Base-by-base conservation (phyloP, 23 red algal genomes). In the Agarophyton chilense region DNA sequence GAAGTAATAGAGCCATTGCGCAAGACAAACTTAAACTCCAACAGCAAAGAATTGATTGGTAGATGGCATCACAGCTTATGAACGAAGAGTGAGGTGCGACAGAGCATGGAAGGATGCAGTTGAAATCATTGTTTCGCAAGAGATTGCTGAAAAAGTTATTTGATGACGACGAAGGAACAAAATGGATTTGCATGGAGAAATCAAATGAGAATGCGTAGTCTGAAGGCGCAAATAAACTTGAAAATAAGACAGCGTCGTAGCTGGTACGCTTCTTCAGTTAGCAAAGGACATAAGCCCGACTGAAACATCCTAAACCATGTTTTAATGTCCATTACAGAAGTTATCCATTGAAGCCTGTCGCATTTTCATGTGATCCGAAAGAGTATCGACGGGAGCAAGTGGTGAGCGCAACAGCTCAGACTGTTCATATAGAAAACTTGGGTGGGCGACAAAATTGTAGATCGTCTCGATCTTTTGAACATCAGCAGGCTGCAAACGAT, bases 381-480 rank as follows among this genome's bases (percentile, higher is more conserved):
- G 32, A 24, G 18, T 22, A 17, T 77, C 45, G 16, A 52, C 26
- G 19, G 41, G 43, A 33, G n/a, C 40, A 29, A 49, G 43, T 0
- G 19, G n/a, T 19, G 45, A 28, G n/a, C 16, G 1, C 38, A 38
- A 77, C 32, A 53, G 14, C 32, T 40, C 45, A 43, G 13, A 38
- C 32, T 77, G 72, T 16, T 77, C 72, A 53, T 77, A 77, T 7
- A 38, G 47, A 53, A 3, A 77, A n/a, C 51, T 47, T 8, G 43
- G 72, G 18, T 77, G 33, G 6, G 45, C 45, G 12, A 39, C 10
- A 77, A 0, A 50, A 1, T 77, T 26, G 32, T 52, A 77, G 5
- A 26, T 17, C 13, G 43, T 77, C 10, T 25, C 45, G 13, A 52
- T 34, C 16, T 38, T 77, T 77, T 77, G 72, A 4, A 47, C 6